Conservation (phyloP, 371 early-diverging fungal species). For the Mortierella sp. region DNA sequence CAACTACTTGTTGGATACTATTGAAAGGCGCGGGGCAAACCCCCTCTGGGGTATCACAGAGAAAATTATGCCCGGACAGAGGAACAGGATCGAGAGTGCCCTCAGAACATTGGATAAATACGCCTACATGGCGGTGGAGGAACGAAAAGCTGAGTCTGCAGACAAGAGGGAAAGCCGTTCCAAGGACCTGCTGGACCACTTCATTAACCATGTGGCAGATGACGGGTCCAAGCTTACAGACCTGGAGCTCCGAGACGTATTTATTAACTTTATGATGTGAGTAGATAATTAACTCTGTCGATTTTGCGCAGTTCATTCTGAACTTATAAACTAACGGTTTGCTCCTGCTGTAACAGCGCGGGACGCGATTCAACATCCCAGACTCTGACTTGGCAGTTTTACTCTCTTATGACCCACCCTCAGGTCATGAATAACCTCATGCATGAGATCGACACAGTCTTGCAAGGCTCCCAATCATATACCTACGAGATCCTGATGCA, state of each 20-base stretch:
- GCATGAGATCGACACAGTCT: slow-evolving; percentile 32
- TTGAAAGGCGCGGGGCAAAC: slow-evolving; percentile 27
- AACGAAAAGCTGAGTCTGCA: slow-evolving; percentile 54
- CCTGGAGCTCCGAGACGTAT: slow-evolving; percentile 48
- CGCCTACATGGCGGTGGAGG: slow-evolving; percentile 57
- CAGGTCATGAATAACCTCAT: slow-evolving; percentile 37
- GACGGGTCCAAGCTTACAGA: slow-evolving; percentile 61
- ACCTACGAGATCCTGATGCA: slow-evolving; percentile 53
- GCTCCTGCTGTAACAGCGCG: no score
- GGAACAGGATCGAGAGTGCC: background rate
- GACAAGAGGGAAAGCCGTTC: slow-evolving; percentile 55
- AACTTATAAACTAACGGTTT: no score
- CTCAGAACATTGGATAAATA: slow-evolving; percentile 59
- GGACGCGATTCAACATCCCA: slow-evolving; percentile 66
- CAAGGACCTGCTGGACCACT: slow-evolving; percentile 66
- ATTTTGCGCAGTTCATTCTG: no score
- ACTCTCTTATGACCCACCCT: slow-evolving; percentile 41
- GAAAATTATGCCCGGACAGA: slow-evolving; percentile 25
- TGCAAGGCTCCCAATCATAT: slow-evolving; percentile 18
- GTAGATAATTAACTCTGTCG: no score
- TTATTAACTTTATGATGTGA: slow-evolving; percentile 46
- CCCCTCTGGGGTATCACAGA: slow-evolving; percentile 46
- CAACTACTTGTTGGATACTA: slow-evolving; percentile 33
- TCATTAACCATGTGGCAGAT: slow-evolving; percentile 64
- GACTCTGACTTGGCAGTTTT: slow-evolving; percentile 49